Percentiles rank a stretch among this genome's conserved stretches.
Conservation (phyloP, 495 filamentous ascomycete species). For the Apodospora peruviana region DNA sequence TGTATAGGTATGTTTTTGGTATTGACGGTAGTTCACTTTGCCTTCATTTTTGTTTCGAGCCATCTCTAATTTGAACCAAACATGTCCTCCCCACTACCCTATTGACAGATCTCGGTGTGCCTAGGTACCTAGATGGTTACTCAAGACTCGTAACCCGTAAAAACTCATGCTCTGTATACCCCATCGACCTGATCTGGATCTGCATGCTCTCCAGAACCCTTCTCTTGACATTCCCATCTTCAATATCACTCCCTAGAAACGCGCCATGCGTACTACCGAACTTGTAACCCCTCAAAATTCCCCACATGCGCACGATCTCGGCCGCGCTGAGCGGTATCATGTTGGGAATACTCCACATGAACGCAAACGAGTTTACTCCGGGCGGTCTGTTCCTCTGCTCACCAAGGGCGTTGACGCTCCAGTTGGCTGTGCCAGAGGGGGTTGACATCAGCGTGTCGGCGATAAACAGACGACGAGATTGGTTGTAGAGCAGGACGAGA, state of each 20-base stretch:
- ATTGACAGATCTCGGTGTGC: too few species aligned
- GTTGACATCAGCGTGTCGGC: constrained; percentile 68
- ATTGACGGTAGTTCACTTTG: too few species aligned
- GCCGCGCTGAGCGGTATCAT: constrained; percentile 65
- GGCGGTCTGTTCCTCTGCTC: constrained; percentile 37
- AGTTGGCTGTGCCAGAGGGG: constrained; percentile 46
- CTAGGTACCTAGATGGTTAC: too few species aligned
- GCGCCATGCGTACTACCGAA: constrained; percentile 63
- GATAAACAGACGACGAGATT: constrained; percentile 46
- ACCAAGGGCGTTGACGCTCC: constrained; percentile 28
- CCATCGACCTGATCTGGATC: constrained; percentile 58
- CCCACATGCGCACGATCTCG: constrained; percentile 50
- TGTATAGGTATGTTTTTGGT: too few species aligned
- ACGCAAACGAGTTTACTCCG: constrained; percentile 58
- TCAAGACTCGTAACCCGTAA: too few species aligned
- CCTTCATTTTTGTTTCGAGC: too few species aligned
- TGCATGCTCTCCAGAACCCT: constrained; percentile 70
- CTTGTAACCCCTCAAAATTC: constrained; percentile 46
- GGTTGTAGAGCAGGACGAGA: neutral
- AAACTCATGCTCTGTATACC: constrained; percentile 43
- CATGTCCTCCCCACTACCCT: too few species aligned
- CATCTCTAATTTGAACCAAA: too few species aligned
- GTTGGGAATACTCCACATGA: constrained; percentile 79
- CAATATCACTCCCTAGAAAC: constrained; percentile 56
- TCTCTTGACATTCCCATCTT: constrained; percentile 49